Base-by-base conservation (phyloP, 1,284 basidiomycete genomes). In the Apiotrichum sp. region DNA sequence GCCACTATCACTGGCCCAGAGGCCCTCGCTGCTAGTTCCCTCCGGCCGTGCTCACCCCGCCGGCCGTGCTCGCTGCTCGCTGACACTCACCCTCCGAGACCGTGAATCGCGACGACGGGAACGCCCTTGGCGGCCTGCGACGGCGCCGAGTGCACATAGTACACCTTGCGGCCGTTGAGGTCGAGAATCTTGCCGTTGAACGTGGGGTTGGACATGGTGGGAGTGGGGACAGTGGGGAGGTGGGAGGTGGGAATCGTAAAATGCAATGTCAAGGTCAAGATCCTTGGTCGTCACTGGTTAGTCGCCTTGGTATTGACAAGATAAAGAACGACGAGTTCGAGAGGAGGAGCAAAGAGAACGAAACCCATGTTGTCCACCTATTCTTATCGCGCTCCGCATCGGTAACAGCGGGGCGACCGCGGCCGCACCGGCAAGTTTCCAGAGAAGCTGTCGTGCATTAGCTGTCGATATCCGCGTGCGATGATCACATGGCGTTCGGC, bases 91-190 rank as follows among this genome's bases (percentile, higher is more conserved):
- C 53, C 56, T 34, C 64, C 64, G 35, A 65, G 61, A 8, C 64
- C 64, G 53, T 65, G 64, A 42, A 63, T 54, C 6, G 63, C 55
- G 31, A 65, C 56, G 39, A 65, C 34, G 8, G 62, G 62, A 4
- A 47, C 14, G n/a, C 82, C 86, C 7, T 78, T 22, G 4, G 83
- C 85, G 10, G 78, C 89, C 89, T n/a, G 6, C 35, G 47, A 44
- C 34, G 54, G 51, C 44, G 39, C 35, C 33, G 58, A 59, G 48
- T 53, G 51, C 3, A 46, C 40, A 29, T 59, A 59, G 54, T 59
- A 50, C 13, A 59, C 31, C 50, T 51, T 56, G 47, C 54, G 54
- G 16, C 48, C 44, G 29, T 35, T 16, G 29, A 59, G 51, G 29
- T 39, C 16, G 32, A 59, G 39, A 31, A 46, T 53, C 35, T 56